Base-by-base conservation (phyloP, 805 yeast genomes). In the Saitoella complicata region DNA sequence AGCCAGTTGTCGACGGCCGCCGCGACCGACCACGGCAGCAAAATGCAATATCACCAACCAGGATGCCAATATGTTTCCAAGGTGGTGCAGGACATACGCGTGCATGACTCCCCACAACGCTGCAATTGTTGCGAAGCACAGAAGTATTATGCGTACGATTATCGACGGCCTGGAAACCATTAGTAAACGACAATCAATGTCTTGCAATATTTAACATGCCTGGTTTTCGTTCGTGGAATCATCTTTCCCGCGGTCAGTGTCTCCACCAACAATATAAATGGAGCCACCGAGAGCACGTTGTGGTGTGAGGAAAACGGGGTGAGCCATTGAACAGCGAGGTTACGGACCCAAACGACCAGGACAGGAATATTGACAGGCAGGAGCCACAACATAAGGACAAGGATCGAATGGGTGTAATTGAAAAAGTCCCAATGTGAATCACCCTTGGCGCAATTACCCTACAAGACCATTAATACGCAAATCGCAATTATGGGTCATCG, bases 301-400 rank as follows among this genome's bases (percentile, higher is more conserved):
- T 87, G 94, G 58, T 85, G 94, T 0, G 94, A 80, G 5, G 82
- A 73, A 55, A 85, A 85, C 11, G 94, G 86, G 0, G 91, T 81
- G 45, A 69, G 72, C 94, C 94, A 83, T 51, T 70, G 73, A 12
- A 84, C 69, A 1, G 80, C 70, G 47, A 85, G 66, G 55, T 86
- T 82, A 55, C 83, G 94, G 33, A 82, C 63, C 67, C 86, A 85
- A 1, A 86, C 95, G 46, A 85, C 66, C 31, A 86, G 57, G 1
- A 81, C 75, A 0, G 95, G 95, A 1, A 78, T 65, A 53, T 80
- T 80, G 13, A 85, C 75, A 0, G 94, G 94, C 4, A 83, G 60
- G 7, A 83, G 68, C 80, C 94, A 80, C 7, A 82, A 49, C 79
- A 85, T 73, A 45, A 85, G 53, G 55, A 83, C 60, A 31, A 81